A percentile compares a stretch with the other conserved stretches of the same genome.
phyloP scores from a whole-genome alignment of 164 flowering plant genomes.

The Vitis amurensis region DNA sequence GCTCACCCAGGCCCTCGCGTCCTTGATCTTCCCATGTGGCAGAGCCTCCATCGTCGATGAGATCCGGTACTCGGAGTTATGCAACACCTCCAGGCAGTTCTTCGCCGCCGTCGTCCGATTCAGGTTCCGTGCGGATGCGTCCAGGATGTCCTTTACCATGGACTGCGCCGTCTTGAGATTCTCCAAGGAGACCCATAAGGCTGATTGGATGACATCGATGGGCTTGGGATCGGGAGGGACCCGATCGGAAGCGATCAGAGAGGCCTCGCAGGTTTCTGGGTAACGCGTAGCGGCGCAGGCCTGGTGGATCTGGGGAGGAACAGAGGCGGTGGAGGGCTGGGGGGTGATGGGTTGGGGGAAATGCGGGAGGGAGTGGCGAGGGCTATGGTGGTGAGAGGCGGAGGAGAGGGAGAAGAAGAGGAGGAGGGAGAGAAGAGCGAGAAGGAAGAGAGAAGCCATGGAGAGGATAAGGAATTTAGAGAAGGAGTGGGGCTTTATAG shows the following conservation, averaged over 20 bases:
- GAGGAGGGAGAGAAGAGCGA: no score
- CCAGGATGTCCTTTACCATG: constrained; percentile 48
- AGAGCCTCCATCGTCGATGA: constrained; percentile 24
- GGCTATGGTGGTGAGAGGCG: no score
- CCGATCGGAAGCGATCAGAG: constrained; percentile 23
- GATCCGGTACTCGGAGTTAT: constrained; percentile 40
- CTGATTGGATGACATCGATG: constrained; percentile 43
- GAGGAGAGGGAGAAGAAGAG: no score
- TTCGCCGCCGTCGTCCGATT: constrained; percentile 64
- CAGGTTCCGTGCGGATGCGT: constrained; percentile 34
- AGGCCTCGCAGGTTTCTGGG: constrained; percentile 45
- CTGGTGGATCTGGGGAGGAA: constrained; percentile 25
- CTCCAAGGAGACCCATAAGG: constrained; percentile 38
- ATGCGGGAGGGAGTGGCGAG: no score
- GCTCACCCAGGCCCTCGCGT: constrained; percentile 76
- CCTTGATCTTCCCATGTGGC: constrained; percentile 45
- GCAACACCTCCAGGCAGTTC: constrained; percentile 54
- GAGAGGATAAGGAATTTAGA: no score
- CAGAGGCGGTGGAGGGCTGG: background rate
- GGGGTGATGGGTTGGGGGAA: background rate
- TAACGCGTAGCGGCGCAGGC: constrained; percentile 76
- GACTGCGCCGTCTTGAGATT: constrained; percentile 51
- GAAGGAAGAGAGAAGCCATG: no score
- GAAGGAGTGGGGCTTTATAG: no score
- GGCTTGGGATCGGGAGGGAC: constrained; percentile 39